Evolutionary conservation across 1,284 basidiomycete species (phyloP).

Genomic region (Ustilago xerochloae): DNA sequence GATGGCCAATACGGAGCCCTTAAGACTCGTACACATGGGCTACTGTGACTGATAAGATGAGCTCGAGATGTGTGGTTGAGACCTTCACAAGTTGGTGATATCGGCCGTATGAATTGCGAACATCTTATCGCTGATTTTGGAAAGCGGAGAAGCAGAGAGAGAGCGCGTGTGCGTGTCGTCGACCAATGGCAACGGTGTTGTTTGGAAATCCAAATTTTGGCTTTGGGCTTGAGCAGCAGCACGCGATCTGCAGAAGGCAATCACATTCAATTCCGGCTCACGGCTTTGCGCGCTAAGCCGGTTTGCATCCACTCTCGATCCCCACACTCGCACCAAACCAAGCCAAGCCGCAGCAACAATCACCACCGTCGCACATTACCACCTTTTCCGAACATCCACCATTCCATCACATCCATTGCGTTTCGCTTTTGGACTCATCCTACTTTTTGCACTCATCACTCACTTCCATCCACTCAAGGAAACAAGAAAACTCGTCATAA

Average conservation of each 20-base stretch:
- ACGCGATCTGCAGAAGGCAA: not conserved
- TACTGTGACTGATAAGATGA: no score
- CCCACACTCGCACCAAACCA: conserved; percentile 4
- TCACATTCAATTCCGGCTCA: conserved; percentile 35
- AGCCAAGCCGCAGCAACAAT: not conserved
- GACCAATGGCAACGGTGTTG: conserved; percentile 27
- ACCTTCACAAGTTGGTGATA: no score
- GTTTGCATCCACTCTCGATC: no score
- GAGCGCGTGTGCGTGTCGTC: no score
- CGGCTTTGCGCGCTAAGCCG: conserved; percentile 25
- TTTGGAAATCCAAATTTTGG: conserved; percentile 41
- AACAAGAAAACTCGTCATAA: conserved; percentile 10
- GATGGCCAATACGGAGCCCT: not conserved
- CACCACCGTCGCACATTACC: not conserved
- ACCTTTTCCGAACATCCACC: conserved; percentile 6
- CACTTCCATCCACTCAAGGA: conserved; percentile 2
- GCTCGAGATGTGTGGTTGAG: no score
- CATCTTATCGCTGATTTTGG: no score
- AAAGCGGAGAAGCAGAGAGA: not conserved
- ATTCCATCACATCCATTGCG: conserved; percentile 5
- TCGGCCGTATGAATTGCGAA: no score
- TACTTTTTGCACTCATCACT: conserved; percentile 7
- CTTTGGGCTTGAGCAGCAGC: not conserved
- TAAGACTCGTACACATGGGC: no score
- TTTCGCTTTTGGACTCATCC: not conserved